Percentiles rank a stretch among this genome's conserved stretches.
Conservation (phyloP, 768 basidiomycete species). For the Pulveroboletus sp. region DNA sequence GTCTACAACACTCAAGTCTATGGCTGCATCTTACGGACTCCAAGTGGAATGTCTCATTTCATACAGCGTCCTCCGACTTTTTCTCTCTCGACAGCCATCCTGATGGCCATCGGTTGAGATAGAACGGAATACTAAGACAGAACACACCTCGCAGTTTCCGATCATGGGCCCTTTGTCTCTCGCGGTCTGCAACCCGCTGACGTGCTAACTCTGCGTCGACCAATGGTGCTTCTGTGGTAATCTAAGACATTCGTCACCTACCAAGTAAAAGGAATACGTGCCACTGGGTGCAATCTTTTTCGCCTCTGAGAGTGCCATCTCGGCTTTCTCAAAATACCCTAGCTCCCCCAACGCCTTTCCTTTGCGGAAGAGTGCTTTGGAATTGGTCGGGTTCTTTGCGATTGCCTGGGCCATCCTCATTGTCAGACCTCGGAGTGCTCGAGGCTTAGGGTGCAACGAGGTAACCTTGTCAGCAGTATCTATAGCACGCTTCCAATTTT, state of each 20-base stretch:
- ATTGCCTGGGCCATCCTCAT: conserved; percentile 48
- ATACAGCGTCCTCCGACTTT: conserved; percentile 13
- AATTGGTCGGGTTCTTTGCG: conserved; percentile 67
- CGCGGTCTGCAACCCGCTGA: conserved; percentile 58
- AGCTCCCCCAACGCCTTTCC: conserved; percentile 73
- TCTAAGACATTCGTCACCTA: not conserved
- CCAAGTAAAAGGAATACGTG: conserved; percentile 17
- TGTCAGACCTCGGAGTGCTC: not conserved
- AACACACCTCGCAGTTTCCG: conserved; percentile 68
- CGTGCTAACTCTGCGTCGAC: conserved; percentile 64
- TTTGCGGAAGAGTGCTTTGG: conserved; percentile 77
- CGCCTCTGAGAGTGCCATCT: conserved; percentile 58
- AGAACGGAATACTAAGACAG: not conserved
- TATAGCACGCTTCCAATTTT: conserved; percentile 72
- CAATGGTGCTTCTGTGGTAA: conserved; percentile 44
- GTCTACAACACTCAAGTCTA: no score
- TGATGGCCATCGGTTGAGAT: conserved; percentile 10
- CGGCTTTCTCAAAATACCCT: conserved; percentile 72
- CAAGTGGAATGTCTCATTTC: not conserved
- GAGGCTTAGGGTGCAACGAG: not conserved
- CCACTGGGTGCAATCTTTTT: conserved; percentile 61
- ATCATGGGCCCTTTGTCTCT: conserved; percentile 58
- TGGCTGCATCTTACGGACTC: not conserved
- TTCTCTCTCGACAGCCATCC: conserved; percentile 34
- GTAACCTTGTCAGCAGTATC: conserved; percentile 79